These are phyloP conservation scores for Camellia oleifera DNA, from an alignment of 179 eudicot genomes.

Conservation along the genomic window DNA sequence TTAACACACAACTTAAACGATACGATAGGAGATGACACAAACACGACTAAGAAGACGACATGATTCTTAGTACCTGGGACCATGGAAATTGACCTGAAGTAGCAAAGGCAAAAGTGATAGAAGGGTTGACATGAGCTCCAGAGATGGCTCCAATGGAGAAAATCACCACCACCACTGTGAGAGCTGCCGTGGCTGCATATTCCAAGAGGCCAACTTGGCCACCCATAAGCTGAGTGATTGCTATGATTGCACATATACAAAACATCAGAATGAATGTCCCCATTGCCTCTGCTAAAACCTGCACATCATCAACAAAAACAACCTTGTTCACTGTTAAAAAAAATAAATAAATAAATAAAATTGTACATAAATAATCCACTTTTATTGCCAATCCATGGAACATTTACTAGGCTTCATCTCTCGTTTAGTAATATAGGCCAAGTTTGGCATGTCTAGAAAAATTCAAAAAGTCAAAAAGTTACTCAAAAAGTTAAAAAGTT, in stretches of 20 bases:
- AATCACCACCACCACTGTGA: constrained; percentile 59
- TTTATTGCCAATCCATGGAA: no score
- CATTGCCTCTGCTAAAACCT: constrained; percentile 65
- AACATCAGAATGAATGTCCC: constrained; percentile 75
- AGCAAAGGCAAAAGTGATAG: constrained; percentile 87
- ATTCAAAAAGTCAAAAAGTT: no score
- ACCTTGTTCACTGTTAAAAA: no score
- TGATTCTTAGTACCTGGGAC: constrained; percentile 44
- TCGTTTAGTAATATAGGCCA: no score
- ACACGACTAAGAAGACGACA: no score
- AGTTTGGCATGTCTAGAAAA: no score
- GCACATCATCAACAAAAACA: constrained; percentile 11
- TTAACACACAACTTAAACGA: no score
- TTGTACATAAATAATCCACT: no score
- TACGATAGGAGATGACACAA: no score
- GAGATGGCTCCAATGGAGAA: constrained; percentile 66
- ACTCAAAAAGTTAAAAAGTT: no score
- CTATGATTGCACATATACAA: constrained; percentile 66
- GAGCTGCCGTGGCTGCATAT: constrained; percentile 73
- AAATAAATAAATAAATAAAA: neutral
- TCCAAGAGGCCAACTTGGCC: constrained; percentile 56
- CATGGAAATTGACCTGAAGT: constrained; percentile 76
- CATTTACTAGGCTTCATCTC: no score
- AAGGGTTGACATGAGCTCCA: constrained; percentile 94
- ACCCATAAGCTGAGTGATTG: constrained; percentile 47